These are phyloP conservation scores for Penicillium paxilli DNA, from an alignment of 495 filamentous ascomycete species.

Conservation along the genomic window DNA sequence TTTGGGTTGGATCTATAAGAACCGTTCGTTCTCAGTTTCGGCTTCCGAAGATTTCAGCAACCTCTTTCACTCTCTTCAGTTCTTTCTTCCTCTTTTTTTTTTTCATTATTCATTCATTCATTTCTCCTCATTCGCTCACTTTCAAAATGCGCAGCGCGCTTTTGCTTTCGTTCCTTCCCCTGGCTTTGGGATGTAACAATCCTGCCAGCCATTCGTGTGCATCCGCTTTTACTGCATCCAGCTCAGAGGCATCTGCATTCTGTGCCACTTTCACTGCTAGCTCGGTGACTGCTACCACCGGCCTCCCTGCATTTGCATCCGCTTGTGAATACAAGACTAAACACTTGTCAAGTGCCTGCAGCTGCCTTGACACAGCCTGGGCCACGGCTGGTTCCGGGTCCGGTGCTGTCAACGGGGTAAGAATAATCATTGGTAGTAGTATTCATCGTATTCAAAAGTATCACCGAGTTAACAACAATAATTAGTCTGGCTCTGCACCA, in stretches of 20 bases:
- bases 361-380: conserved; percentile 27
- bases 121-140: conserved; percentile 18
- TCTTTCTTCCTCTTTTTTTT: not conserved
- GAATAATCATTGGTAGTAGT: not conserved
- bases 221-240: conserved; percentile 29
- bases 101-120: conserved; percentile 10
- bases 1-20: not conserved
- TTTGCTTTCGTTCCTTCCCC: conserved; percentile 25
- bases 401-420: not conserved
- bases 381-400: conserved; percentile 7
- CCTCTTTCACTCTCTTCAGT: not conserved
- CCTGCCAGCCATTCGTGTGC: conserved; percentile 29
- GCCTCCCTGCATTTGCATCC: conserved; percentile 22
- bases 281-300: conserved; percentile 25
- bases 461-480: too few species aligned
- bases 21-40: not conserved
- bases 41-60: not conserved
- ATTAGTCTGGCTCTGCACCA: not conserved
- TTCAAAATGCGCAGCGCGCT: conserved; percentile 38
- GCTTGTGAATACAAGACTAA: conserved; percentile 25
- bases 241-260: conserved; percentile 24
- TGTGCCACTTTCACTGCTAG: conserved; percentile 32
- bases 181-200: conserved; percentile 30
- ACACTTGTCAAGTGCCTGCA: conserved; percentile 33
- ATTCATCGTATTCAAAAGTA: too few species aligned